Evolutionary conservation across 306 rosid species (phyloP).

Genomic region (Echinosophora koreensis): DNA sequence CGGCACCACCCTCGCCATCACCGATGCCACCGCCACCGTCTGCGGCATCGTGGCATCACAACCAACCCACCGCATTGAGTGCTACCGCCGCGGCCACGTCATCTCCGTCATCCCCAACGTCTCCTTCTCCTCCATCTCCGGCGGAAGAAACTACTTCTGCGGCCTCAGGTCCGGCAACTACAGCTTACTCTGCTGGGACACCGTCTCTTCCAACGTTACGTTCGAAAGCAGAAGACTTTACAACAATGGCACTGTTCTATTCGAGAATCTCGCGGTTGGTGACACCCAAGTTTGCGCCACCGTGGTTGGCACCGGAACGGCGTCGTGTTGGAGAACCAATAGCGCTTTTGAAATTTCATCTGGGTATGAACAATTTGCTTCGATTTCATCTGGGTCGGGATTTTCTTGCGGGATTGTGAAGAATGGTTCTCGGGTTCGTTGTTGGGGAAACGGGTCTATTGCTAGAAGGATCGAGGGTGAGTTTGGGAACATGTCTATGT

Average conservation of each 20-base stretch:
- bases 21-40: constrained; percentile 60
- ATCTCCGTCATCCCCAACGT: constrained; percentile 56
- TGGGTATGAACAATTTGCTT: constrained; percentile 52
- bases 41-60: constrained; percentile 75
- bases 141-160: constrained; percentile 73
- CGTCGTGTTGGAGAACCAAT: constrained; percentile 69
- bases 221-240: constrained; percentile 58
- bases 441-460: constrained; percentile 68
- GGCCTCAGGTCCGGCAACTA: constrained; percentile 83
- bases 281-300: constrained; percentile 78
- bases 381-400: constrained; percentile 83
- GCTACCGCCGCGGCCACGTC: constrained; percentile 61
- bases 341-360: constrained; percentile 36
- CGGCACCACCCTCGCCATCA: constrained; percentile 79
- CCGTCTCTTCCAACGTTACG: constrained; percentile 26
- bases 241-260: constrained; percentile 50
- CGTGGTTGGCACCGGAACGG: constrained; percentile 53
- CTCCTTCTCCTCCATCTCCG: constrained; percentile 76
- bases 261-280: constrained; percentile 78
- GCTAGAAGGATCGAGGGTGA: constrained; percentile 51
- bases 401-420: constrained; percentile 82
- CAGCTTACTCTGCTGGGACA: constrained; percentile 82
- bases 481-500: constrained; percentile 65
- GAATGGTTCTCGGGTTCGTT: constrained; percentile 47
- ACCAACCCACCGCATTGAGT: constrained; percentile 59